phyloP scores from a whole-genome alignment of 1,284 basidiomycete species.

The Ustilago tritici region DNA sequence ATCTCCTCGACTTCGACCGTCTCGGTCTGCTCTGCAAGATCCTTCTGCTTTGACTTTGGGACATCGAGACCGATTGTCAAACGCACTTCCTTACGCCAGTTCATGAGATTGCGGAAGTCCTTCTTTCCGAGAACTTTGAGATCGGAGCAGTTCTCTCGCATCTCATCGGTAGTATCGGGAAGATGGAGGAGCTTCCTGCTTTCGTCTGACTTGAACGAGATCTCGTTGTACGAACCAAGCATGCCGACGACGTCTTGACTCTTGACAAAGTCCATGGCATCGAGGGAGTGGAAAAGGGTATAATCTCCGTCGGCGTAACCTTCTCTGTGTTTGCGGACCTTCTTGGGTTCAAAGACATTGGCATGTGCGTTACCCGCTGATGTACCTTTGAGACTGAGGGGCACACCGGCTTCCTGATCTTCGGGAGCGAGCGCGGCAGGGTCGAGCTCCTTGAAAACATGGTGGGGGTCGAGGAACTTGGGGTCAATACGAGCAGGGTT shows the following conservation, averaged over 20 bases:
- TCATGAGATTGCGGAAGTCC: constrained; percentile 92
- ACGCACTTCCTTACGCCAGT: constrained; percentile 81
- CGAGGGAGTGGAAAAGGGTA: constrained; percentile 83
- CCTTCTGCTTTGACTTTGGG: constrained; percentile 42
- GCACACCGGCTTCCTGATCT: constrained; percentile 40
- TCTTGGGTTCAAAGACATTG: constrained; percentile 97
- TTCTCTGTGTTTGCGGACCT: constrained; percentile 90
- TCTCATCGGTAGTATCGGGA: constrained; percentile 75
- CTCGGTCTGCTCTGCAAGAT: constrained; percentile 51
- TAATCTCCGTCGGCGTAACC: constrained; percentile 97
- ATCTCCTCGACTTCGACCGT: constrained; percentile 76
- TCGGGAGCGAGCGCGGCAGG: constrained; percentile 54
- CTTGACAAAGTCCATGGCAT: constrained; percentile 81
- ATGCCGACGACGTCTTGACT: constrained; percentile 75
- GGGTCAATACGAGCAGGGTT: constrained; percentile 96
- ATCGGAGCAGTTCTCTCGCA: constrained; percentile 86
- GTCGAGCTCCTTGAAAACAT: constrained; percentile 92
- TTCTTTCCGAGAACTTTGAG: constrained; percentile 97
- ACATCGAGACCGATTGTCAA: constrained; percentile 74
- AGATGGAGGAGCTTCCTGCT: constrained; percentile 81
- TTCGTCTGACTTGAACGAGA: constrained; percentile 78
- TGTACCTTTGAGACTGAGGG: constrained; percentile 56
- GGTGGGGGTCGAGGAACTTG: constrained; percentile 95
- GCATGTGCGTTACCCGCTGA: constrained; percentile 66
- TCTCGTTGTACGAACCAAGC: constrained; percentile 85